Evolutionary conservation across 805 yeast genomes (phyloP).

Genomic region (Kodamaea leandrae): DNA sequence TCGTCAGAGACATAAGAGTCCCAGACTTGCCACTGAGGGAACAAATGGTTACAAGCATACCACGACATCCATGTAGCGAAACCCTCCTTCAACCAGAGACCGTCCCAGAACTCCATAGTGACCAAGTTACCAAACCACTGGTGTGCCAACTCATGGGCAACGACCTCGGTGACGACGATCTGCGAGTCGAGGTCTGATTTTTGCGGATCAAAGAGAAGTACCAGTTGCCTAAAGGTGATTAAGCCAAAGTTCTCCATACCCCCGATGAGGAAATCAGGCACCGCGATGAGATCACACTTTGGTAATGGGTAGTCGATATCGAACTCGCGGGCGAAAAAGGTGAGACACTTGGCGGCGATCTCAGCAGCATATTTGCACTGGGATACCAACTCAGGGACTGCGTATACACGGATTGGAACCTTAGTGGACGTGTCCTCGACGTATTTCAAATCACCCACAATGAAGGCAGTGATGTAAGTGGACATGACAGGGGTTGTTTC

Average conservation of each 20-base stretch:
- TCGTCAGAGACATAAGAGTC: slow-evolving; percentile 76
- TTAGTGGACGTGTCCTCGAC: slow-evolving; percentile 64
- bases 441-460: slow-evolving; percentile 75
- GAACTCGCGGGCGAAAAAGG: slow-evolving; percentile 68
- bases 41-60: slow-evolving; percentile 72
- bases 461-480: slow-evolving; percentile 81
- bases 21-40: slow-evolving; percentile 87
- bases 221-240: slow-evolving; percentile 76
- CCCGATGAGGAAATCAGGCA: slow-evolving; percentile 81
- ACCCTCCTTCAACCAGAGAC: slow-evolving; percentile 85
- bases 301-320: slow-evolving; percentile 78
- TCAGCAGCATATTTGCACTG: slow-evolving; percentile 74
- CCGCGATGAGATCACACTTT: slow-evolving; percentile 77
- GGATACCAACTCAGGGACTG: slow-evolving; percentile 72
- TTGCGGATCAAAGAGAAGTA: slow-evolving; percentile 67
- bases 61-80: slow-evolving; percentile 92
- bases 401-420: slow-evolving; percentile 76
- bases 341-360: slow-evolving; percentile 70
- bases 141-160: slow-evolving; percentile 86
- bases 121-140: slow-evolving; percentile 92
- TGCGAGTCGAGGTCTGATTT: slow-evolving; percentile 61
- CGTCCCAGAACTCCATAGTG: slow-evolving; percentile 93
- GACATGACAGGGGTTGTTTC: slow-evolving; percentile 79
- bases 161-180: slow-evolving; percentile 80
- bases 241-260: slow-evolving; percentile 90